These are phyloP conservation scores for Iberis pinnata DNA, from an alignment of 345 rosid species.

Conservation along the genomic window DNA sequence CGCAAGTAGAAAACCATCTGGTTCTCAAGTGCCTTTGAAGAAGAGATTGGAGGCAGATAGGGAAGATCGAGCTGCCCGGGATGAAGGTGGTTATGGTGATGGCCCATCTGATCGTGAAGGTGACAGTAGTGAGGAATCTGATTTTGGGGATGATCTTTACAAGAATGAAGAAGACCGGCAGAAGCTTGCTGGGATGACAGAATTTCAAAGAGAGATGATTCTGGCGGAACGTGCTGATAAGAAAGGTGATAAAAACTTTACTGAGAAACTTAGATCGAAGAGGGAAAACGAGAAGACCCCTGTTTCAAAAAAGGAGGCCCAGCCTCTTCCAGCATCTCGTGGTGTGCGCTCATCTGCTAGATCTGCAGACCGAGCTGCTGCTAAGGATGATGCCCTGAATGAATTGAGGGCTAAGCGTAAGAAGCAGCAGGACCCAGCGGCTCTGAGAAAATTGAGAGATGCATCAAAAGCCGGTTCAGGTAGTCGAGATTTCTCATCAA, in stretches of 20 bases:
- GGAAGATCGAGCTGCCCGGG: constrained; percentile 58
- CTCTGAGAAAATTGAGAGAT: constrained; percentile 71
- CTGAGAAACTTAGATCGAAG: constrained; percentile 72
- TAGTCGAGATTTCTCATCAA: constrained; percentile 52
- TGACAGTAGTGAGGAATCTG: constrained; percentile 77
- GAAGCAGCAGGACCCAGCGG: constrained; percentile 93
- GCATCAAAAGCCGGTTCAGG: constrained; percentile 61
- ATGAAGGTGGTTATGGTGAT: constrained; percentile 52
- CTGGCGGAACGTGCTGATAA: constrained; percentile 79
- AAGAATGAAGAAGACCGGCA: constrained; percentile 76
- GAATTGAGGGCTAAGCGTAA: constrained; percentile 84
- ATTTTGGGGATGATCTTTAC: constrained; percentile 85
- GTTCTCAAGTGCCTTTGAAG: constrained; percentile 88
- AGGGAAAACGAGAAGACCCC: constrained; percentile 61
- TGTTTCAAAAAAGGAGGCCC: constrained; percentile 56
- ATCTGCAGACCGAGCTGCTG: constrained; percentile 91
- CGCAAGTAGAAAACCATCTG: constrained; percentile 74
- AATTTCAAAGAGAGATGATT: constrained; percentile 90
- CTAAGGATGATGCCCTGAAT: constrained; percentile 83
- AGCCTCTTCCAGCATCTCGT: constrained; percentile 53
- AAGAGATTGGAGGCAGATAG: constrained; percentile 81
- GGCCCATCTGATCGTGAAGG: constrained; percentile 57
- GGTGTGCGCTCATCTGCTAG: constrained; percentile 79
- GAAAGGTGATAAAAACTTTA: constrained; percentile 81
- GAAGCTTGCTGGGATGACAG: constrained; percentile 70